phyloP scores from a whole-genome alignment of 2,329 filamentous ascomycete genomes.

The Coniochaeta sp. region DNA sequence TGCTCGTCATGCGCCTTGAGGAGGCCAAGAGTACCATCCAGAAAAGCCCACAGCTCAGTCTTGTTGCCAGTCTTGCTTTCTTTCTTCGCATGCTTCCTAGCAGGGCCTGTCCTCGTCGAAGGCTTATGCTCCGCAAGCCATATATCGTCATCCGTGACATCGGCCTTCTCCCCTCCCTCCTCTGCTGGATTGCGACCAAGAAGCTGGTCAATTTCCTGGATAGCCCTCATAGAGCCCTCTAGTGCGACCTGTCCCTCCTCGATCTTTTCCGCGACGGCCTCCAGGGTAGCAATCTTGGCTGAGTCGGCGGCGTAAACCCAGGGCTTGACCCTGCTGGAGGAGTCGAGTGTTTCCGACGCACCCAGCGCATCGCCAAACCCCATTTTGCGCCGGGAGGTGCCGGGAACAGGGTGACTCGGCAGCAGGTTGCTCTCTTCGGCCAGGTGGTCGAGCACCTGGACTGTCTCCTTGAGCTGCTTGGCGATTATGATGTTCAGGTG shows the following conservation, averaged over 20 bases:
- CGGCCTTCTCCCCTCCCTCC: conserved; percentile 10
- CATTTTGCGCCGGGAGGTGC: conserved; percentile 9
- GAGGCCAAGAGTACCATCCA: conserved; percentile 48
- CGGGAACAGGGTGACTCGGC: conserved; percentile 37
- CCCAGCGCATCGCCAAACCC: conserved; percentile 35
- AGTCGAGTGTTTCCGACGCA: conserved; percentile 27
- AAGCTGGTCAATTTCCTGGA: conserved; percentile 42
- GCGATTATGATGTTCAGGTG: conserved; percentile 43
- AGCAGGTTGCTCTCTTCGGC: conserved; percentile 57
- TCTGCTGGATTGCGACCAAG: conserved; percentile 26
- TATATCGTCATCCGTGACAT: conserved; percentile 18
- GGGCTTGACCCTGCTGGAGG: conserved; percentile 37
- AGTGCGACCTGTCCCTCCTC: conserved; percentile 50
- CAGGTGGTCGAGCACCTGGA: conserved; percentile 43
- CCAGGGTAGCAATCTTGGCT: conserved; percentile 50
- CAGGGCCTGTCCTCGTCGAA: conserved; percentile 13
- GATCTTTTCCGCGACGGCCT: conserved; percentile 50
- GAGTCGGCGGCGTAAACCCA: conserved; percentile 56
- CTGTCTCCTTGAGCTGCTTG: conserved; percentile 42
- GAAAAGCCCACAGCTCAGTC: conserved; percentile 39
- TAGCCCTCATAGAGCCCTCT: conserved; percentile 39
- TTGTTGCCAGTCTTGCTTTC: conserved; percentile 6
- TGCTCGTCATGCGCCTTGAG: conserved; percentile 22
- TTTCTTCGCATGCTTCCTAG: conserved; percentile 15
- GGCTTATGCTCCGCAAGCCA: conserved; percentile 28